phyloP scores from a whole-genome alignment of 2,329 filamentous ascomycete species.

The Thelonectria blattea region DNA sequence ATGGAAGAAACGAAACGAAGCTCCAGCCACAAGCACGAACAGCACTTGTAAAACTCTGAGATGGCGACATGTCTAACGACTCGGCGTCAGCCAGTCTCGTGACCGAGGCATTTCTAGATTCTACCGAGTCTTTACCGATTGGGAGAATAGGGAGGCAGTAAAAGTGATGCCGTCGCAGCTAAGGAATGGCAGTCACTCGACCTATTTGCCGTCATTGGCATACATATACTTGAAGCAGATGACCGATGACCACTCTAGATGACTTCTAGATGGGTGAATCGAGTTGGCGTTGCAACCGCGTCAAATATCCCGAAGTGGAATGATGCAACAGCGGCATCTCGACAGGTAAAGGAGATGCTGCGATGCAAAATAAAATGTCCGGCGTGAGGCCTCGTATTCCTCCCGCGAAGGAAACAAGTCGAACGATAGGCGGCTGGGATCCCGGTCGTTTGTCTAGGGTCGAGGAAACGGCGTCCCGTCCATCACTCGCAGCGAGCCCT shows the following conservation, averaged over 20 bases:
- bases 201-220: background rate
- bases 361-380: constrained; percentile 3
- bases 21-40: background rate
- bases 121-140: constrained; percentile 39
- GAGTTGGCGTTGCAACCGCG: background rate
- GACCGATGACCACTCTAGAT: background rate
- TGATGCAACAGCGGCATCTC: constrained; percentile 10
- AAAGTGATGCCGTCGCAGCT: background rate
- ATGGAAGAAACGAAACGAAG: background rate
- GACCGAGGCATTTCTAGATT: constrained; percentile 34
- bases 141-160: background rate
- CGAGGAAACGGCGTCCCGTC: background rate
- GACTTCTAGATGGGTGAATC: background rate
- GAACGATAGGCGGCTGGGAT: constrained; percentile 14
- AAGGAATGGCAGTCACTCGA: constrained; percentile 3
- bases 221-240: too few species aligned
- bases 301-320: constrained; percentile 18
- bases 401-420: constrained; percentile 21
- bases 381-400: constrained; percentile 15
- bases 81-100: constrained; percentile 34
- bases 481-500: background rate
- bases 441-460: constrained; percentile 4
- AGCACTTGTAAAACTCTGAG: constrained; percentile 20
- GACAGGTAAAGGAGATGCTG: constrained; percentile 16
- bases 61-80: constrained; percentile 23